phyloP scores from a whole-genome alignment of 345 rosid species.

The Camelina laxa region DNA sequence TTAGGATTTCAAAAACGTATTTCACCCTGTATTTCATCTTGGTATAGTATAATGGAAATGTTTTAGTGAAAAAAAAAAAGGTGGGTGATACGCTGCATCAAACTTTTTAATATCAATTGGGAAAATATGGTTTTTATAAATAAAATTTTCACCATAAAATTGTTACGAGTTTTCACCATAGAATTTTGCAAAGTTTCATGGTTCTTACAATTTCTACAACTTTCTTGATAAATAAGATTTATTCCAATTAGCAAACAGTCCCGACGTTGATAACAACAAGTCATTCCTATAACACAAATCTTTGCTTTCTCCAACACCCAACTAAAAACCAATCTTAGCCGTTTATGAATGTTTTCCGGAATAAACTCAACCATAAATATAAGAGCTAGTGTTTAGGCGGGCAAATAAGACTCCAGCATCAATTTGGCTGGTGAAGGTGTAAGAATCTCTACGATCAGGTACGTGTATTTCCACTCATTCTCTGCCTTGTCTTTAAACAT shows the following conservation, averaged over 20 bases:
- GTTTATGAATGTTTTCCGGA: constrained; percentile 6
- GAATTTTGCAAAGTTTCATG: too few species aligned
- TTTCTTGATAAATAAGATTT: too few species aligned
- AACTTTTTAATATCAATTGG: too few species aligned
- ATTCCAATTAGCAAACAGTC: background rate
- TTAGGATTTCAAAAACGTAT: too few species aligned
- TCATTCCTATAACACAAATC: constrained; percentile 14
- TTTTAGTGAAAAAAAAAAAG: too few species aligned
- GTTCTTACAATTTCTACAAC: too few species aligned
- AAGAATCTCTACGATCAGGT: constrained; percentile 75
- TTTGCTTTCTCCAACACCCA: background rate
- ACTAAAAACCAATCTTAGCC: constrained; percentile 20
- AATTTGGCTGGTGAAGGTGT: constrained; percentile 73
- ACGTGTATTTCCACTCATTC: constrained; percentile 86
- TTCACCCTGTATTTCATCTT: too few species aligned
- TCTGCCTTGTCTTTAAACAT: constrained; percentile 91
- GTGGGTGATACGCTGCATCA: too few species aligned
- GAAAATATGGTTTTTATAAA: too few species aligned
- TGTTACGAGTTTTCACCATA: too few species aligned
- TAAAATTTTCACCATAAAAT: too few species aligned
- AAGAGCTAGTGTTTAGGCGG: constrained; percentile 46
- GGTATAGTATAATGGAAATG: too few species aligned
- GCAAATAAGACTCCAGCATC: constrained; percentile 89
- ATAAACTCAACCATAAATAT: background rate
- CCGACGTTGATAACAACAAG: background rate